Conservation (phyloP, 1,284 basidiomycete genomes). For the Uromyces viciae-fabae region DNA sequence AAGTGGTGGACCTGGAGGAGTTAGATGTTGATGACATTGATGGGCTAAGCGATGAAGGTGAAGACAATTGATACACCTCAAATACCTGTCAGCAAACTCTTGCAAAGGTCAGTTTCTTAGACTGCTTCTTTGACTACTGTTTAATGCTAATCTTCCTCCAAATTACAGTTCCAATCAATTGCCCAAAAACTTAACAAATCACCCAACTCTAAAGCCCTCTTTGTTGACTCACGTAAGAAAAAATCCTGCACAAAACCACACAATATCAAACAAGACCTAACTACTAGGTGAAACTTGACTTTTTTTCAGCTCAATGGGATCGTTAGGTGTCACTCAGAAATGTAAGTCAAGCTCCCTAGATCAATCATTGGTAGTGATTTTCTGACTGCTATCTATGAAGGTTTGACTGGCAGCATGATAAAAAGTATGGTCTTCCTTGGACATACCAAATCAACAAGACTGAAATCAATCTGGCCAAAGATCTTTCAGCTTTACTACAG, state of each 20-base stretch:
- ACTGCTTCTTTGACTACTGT: too few species aligned
- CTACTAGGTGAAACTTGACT: not conserved
- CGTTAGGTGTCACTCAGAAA: not conserved
- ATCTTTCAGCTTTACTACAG: not conserved
- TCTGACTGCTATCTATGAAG: not conserved
- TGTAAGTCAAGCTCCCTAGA: not conserved
- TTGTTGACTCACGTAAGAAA: not conserved
- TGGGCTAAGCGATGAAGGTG: not conserved
- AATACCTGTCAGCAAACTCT: not conserved
- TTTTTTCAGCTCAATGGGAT: not conserved
- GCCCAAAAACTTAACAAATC: not conserved
- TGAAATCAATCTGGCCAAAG: not conserved
- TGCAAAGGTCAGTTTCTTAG: not conserved
- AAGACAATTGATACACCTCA: not conserved
- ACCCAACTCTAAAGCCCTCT: not conserved
- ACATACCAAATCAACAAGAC: not conserved
- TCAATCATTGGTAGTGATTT: not conserved
- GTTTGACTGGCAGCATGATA: not conserved
- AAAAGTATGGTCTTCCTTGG: not conserved
- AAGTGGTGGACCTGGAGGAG: too few species aligned
- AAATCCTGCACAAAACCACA: not conserved
- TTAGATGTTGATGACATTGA: not conserved
- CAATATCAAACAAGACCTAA: not conserved
- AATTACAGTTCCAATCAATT: not conserved
- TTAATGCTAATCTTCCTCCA: not conserved